A percentile compares a stretch with the other conserved stretches of the same genome.
phyloP scores from a whole-genome alignment of 2,329 filamentous ascomycete species.

The Fusarium hostae region DNA sequence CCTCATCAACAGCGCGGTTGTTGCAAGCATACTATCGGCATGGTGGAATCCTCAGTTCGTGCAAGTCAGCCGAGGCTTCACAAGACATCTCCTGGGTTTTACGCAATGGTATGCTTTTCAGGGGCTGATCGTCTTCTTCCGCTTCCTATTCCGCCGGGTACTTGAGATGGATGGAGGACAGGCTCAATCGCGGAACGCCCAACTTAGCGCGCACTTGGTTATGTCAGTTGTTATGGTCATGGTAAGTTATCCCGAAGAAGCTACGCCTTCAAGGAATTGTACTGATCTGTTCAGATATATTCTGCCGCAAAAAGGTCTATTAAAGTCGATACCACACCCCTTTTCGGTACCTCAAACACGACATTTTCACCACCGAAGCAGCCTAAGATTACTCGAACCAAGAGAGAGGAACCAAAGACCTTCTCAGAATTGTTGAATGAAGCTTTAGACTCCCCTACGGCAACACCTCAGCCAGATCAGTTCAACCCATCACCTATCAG shows the following conservation, averaged over 20 bases:
- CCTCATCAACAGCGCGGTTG: constrained; percentile 60
- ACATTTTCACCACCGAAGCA: constrained; percentile 43
- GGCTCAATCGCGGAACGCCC: constrained; percentile 53
- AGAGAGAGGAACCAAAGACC: constrained; percentile 51
- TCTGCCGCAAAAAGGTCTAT: constrained; percentile 58
- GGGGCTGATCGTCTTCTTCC: constrained; percentile 65
- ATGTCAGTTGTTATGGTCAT: constrained; percentile 64
- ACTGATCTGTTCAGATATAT: constrained; percentile 56
- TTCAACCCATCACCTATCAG: constrained; percentile 29
- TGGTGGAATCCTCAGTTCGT: constrained; percentile 78
- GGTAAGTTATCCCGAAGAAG: constrained; percentile 54
- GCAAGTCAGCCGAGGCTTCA: constrained; percentile 69
- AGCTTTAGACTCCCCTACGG: constrained; percentile 45
- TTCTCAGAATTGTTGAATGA: constrained; percentile 56
- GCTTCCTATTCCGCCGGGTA: constrained; percentile 61
- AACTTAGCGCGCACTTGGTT: constrained; percentile 64
- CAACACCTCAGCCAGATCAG: constrained; percentile 17
- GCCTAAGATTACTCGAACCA: constrained; percentile 35
- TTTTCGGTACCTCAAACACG: constrained; percentile 54
- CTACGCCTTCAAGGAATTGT: neutral
- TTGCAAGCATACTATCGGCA: constrained; percentile 61
- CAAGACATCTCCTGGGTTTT: constrained; percentile 68
- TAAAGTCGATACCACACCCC: constrained; percentile 66
- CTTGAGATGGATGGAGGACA: constrained; percentile 54
- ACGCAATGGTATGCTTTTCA: constrained; percentile 75